Evolutionary conservation across 2,329 filamentous ascomycete genomes (phyloP).

Genomic region (Purpureocillium lavendulum): DNA sequence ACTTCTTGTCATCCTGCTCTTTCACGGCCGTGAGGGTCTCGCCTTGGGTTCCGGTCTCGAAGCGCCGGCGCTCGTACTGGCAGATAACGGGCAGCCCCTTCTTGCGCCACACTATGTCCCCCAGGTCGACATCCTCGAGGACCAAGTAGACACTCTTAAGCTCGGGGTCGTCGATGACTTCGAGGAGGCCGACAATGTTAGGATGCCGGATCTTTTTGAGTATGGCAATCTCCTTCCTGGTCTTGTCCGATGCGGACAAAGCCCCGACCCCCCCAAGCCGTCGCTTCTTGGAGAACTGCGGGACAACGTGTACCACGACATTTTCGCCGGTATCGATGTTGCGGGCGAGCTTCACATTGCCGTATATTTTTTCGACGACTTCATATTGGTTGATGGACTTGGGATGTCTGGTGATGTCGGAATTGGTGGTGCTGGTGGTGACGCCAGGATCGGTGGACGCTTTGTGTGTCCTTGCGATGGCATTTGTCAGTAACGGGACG

Average conservation of each 20-base stretch:
- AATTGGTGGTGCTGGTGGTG: no score
- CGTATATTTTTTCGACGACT: constrained; percentile 93
- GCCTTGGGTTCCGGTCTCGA: no score
- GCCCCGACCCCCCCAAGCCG: neutral
- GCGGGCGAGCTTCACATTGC: constrained; percentile 6
- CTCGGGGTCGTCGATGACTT: constrained; percentile 94
- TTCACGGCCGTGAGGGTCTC: neutral
- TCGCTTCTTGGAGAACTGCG: neutral
- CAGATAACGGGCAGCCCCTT: constrained; percentile 62
- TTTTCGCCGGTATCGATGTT: neutral
- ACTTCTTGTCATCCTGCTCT: neutral
- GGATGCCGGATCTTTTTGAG: constrained; percentile 94
- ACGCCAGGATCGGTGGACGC: no score
- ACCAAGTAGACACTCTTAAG: constrained; percentile 97
- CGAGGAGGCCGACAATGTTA: constrained; percentile 86
- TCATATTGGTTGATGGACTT: constrained; percentile 42
- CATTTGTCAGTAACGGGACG: no score
- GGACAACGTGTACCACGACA: neutral
- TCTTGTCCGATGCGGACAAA: neutral
- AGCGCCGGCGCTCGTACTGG: neutral
- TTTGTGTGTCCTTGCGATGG: no score
- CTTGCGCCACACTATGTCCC: constrained; percentile 88
- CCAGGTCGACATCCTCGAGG: constrained; percentile 84
- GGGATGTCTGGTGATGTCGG: no score
- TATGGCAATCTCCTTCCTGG: constrained; percentile 70